These are phyloP conservation scores for Ceratobasidium sp. DNA, from an alignment of 1,284 basidiomycete species.

Conservation along the genomic window DNA sequence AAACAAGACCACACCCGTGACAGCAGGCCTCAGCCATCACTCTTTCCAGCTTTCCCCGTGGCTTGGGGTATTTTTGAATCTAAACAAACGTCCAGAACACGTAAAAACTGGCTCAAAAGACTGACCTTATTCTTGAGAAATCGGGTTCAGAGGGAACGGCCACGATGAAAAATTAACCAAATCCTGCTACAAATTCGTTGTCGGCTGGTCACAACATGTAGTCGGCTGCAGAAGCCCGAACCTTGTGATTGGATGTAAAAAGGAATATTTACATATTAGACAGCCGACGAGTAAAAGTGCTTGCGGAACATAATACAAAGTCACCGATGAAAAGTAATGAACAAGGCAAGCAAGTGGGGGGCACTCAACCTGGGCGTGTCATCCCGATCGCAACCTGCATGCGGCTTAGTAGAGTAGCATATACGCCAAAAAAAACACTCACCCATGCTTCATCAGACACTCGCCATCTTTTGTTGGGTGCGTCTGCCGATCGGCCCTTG, in stretches of 20 bases:
- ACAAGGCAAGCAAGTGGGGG: background rate
- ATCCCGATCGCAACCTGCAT: constrained; percentile 25
- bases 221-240: background rate
- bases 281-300: constrained; percentile 5
- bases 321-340: background rate
- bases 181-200: background rate
- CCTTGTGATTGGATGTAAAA: background rate
- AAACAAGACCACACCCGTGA: constrained; percentile 41
- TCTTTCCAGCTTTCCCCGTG: background rate
- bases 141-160: background rate
- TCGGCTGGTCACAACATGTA: background rate
- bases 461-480: constrained; percentile 73
- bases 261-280: constrained; percentile 17
- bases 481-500: constrained; percentile 59
- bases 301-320: background rate
- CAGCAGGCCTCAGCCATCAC: constrained; percentile 1
- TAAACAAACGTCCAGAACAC: constrained; percentile 6
- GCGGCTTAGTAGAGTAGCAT: background rate
- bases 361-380: constrained; percentile 19
- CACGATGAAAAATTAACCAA: background rate
- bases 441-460: constrained; percentile 63
- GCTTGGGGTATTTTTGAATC: background rate
- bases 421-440: constrained; percentile 7
- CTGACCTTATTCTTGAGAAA: background rate
- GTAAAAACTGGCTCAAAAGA: background rate